Evolutionary conservation across 768 basidiomycete species (phyloP).

Genomic region (Auricularia cornea): DNA sequence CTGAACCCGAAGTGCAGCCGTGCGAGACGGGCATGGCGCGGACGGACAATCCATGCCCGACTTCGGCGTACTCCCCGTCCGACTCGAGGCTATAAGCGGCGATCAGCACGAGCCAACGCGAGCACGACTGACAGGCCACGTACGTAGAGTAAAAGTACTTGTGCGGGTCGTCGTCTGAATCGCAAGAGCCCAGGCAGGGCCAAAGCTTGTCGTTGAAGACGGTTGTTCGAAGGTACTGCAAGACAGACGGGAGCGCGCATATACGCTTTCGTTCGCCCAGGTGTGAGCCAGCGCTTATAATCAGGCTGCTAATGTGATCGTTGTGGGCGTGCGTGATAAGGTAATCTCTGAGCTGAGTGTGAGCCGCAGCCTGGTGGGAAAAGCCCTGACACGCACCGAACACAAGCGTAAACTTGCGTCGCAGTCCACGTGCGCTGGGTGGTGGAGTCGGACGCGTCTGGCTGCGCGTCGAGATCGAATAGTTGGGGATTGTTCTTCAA

Average conservation of each 20-base stretch:
- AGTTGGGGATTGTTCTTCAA: constrained; percentile 47
- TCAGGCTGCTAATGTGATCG: constrained; percentile 79
- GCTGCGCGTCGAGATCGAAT: constrained; percentile 28
- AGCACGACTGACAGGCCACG: constrained; percentile 19
- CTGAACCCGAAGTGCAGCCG: constrained; percentile 44
- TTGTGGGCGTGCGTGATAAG: constrained; percentile 78
- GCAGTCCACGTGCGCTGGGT: constrained; percentile 26
- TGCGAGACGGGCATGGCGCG: constrained; percentile 65
- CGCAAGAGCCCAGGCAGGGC: constrained; percentile 77
- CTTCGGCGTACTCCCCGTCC: constrained; percentile 43
- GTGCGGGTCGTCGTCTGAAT: constrained; percentile 45
- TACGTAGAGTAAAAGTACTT: constrained; percentile 60
- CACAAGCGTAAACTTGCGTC: constrained; percentile 45
- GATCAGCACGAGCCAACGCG: neutral
- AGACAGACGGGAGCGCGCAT: constrained; percentile 48
- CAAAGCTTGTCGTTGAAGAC: constrained; percentile 74
- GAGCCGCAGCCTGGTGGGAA: constrained; percentile 10
- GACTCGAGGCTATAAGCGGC: constrained; percentile 38
- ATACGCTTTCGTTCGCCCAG: constrained; percentile 54
- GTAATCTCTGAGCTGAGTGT: constrained; percentile 25
- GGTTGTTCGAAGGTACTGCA: constrained; percentile 54
- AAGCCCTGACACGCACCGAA: constrained; percentile 31
- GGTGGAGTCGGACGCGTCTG: constrained; percentile 11
- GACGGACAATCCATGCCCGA: constrained; percentile 52
- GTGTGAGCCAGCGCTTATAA: constrained; percentile 76